Evolutionary conservation across 164 flowering plant species (phyloP), one percentile per base, ranked within the genome.

Genomic region (Vitis rupestris): DNA sequence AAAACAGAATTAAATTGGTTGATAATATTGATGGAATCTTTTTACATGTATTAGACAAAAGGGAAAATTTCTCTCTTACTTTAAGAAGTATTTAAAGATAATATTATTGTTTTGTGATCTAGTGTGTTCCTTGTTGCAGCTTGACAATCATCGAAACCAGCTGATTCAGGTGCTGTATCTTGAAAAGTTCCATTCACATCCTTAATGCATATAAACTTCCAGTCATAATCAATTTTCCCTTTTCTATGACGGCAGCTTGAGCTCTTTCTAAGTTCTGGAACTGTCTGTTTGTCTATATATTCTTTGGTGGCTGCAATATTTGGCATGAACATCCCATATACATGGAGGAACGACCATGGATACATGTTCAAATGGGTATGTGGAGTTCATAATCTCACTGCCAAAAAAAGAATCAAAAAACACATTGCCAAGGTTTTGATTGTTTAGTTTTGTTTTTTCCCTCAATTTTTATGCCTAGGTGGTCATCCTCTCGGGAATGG

Each of bases 311-410:
- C 93, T 79, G 98, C 77, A 56, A 87, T 95, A 66, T 93, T 95
- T 72, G 99, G 99, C 77, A 87, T 92, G 97, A 93, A 95, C 68
- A 88, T 95, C 60, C 98, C 93, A 12, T 92, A 90, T 65, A 76
- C 90, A 50, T 95, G 99, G 99, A 95, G 83, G 59, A 78, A 81
- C 0, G 12, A 70, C 64, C 90, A 95, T 69, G 88, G 89, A 9
- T 86, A 83, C 78, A 64, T 90, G 75, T 95, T 95, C 63, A 95
- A 88, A 87, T 95, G 98, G 97, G 99, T 95, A 82, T 1, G 86
- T 16, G 50, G 44, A 67, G 3, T 44, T 5, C 55, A 23, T 15
- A 3, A 53, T 6, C 11, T 65, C 4, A 27, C 1, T 9, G 23
- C 4, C 4, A 3, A 37, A 37, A 37, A 37, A 37, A 37, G 0